Evolutionary conservation across 2,329 filamentous ascomycete species (phyloP).

Genomic region (Aspergillus clavatus): DNA sequence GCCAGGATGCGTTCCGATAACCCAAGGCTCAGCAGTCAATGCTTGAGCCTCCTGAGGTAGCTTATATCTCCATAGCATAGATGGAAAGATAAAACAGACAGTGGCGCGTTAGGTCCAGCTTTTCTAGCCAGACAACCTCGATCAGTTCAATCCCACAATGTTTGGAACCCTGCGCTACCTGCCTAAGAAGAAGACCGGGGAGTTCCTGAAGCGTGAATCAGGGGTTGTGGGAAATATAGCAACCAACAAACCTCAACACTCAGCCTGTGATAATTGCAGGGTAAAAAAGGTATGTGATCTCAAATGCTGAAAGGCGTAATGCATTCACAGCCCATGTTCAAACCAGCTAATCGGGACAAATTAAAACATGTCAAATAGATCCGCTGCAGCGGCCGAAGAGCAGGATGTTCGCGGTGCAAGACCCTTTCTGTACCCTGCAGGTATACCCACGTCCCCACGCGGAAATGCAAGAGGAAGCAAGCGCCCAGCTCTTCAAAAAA

Average conservation of each 20-base stretch:
- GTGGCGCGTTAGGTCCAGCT: no score
- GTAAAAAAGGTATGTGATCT: background rate
- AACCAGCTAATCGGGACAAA: no score
- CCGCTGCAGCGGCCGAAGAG: slow-evolving; percentile 3
- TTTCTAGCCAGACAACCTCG: background rate
- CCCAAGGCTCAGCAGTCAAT: no score
- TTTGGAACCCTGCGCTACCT: background rate
- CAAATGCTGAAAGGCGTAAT: background rate
- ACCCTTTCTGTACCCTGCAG: slow-evolving; percentile 1
- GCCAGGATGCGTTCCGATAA: no score
- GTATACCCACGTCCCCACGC: background rate
- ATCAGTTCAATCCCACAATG: background rate
- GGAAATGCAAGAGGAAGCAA: no score
- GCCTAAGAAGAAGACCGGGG: background rate
- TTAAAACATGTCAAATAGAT: background rate
- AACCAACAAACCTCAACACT: background rate
- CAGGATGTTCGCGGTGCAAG: slow-evolving; percentile 1
- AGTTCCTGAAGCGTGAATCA: background rate
- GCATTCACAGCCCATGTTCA: background rate
- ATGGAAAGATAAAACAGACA: no score
- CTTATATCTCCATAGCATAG: no score
- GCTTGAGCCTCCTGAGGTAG: no score
- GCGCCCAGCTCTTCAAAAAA: no score
- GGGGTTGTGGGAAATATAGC: no score
- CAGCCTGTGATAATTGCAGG: background rate